Evolutionary conservation across 176 grass and related monocot species (phyloP), one percentile per base, ranked within the genome.

Genomic region (Oryza meridionalis): DNA sequence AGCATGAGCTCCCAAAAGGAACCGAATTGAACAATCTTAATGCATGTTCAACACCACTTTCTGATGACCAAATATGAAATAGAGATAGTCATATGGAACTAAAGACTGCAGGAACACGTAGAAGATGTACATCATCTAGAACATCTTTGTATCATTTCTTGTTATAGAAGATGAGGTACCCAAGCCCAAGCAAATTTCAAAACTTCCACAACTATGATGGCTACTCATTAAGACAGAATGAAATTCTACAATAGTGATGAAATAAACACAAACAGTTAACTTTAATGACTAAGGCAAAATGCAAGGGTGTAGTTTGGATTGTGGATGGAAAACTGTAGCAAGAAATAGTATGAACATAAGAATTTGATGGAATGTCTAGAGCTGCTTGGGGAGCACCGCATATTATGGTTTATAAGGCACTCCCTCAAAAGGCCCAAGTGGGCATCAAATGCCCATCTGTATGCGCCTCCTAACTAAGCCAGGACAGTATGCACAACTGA

Each of bases 381-480:
- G 72, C 83, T 67, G 83, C 65, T 86, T 77, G 83, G 46, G 77
- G 53, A 29, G 70, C 70, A 89, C 35, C 21, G 73, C 67, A 74
- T 15, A n/a, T 43, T 63, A 42, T 4, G 7, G 16, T 33, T 76
- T 22, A 79, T 31, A 22, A 72, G 46, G 53, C 24, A 33, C 40
- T 43, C 75, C 78, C 75, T 87, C 84, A 90, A 90, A 87, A 65
- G 40, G 76, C 69, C 80, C 19, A 22, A 62, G 44, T 53, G 69
- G 46, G 32, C 81, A 51, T 65, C 5, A 79, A 8, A 75, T 76
- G 64, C 76, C 43, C 75, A 84, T 84, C 44, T 7, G 3, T 92
- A 63, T 92, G 47, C 0, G 79, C 86, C 90, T 86, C 83, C 70
- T 89, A 89, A 92, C 90, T 92, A 92, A 83, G 77, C 86, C 86